Percentiles rank a stretch among this genome's conserved stretches.
Conservation (phyloP, 192 early-diverging fungal species). For the Linderina pennispora region DNA sequence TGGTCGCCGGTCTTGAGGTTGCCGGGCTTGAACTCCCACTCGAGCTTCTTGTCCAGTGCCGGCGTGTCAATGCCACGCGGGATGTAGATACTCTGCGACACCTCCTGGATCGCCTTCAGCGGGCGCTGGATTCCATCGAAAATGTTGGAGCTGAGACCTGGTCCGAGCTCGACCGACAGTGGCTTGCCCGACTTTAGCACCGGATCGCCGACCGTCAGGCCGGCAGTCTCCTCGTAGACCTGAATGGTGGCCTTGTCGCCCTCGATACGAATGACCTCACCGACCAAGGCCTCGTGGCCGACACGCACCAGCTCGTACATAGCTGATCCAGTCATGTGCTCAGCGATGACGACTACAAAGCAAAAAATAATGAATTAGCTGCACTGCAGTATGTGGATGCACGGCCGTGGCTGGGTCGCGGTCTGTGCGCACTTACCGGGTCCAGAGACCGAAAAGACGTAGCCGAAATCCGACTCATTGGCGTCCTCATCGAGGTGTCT, state of each 20-base stretch:
- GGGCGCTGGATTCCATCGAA: conserved; percentile 99
- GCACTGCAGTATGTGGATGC: neutral
- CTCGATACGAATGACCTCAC: conserved; percentile 99
- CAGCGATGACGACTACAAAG: conserved; percentile 98
- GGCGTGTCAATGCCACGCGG: conserved; percentile 99
- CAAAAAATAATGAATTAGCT: neutral
- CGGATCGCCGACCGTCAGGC: conserved; percentile 98
- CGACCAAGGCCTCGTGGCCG: conserved; percentile 94
- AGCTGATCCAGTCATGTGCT: conserved; percentile 94
- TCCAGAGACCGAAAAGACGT: conserved; percentile 95
- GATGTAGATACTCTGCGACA: conserved; percentile 95
- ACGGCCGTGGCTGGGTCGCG: neutral
- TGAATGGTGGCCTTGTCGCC: conserved; percentile 99
- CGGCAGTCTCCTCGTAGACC: conserved; percentile 99
- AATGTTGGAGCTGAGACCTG: conserved; percentile 87
- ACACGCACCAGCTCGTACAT: conserved; percentile 99
- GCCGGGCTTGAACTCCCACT: conserved; percentile 94
- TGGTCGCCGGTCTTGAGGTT: conserved; percentile 93
- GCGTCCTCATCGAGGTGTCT: conserved; percentile 84
- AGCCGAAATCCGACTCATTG: conserved; percentile 81
- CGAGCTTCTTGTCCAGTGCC: conserved; percentile 81
- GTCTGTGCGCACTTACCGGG: too few species aligned
- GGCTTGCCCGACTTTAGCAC: conserved; percentile 98
- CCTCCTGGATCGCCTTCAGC: conserved; percentile 89
- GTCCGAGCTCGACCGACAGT: conserved; percentile 96